Evolutionary conservation across 441 rosid genomes (phyloP).

Genomic region (Sinapis alba): DNA sequence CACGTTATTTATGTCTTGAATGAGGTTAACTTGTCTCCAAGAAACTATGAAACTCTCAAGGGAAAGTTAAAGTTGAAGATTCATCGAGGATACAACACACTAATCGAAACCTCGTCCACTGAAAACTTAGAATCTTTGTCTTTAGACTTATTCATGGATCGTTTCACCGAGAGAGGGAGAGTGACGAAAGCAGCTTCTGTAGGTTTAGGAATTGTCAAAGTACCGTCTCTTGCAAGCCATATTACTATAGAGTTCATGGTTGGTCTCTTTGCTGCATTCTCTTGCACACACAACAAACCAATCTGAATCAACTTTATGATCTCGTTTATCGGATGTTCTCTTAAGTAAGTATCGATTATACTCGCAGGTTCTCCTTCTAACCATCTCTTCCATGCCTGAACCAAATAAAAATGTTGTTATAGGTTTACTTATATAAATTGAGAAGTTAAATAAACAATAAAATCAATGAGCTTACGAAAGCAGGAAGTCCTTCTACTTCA

Average conservation of each 20-base stretch:
- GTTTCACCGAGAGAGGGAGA: slow-evolving; percentile 8
- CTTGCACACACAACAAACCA: slow-evolving; percentile 44
- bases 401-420: neutral
- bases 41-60: neutral
- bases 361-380: slow-evolving; percentile 12
- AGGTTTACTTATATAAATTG: neutral
- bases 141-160: neutral
- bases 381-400: slow-evolving; percentile 38
- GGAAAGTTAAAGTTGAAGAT: neutral
- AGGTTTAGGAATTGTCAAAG: slow-evolving; percentile 20
- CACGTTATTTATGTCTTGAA: neutral
- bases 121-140: slow-evolving; percentile 11
- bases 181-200: slow-evolving; percentile 35
- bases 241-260: slow-evolving; percentile 34
- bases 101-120: slow-evolving; percentile 24
- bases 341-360: slow-evolving; percentile 38
- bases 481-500: slow-evolving; percentile 34
- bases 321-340: slow-evolving; percentile 31
- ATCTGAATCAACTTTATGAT: slow-evolving; percentile 44
- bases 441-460: neutral
- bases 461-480: slow-evolving; percentile 21
- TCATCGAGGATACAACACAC: slow-evolving; percentile 29
- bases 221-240: slow-evolving; percentile 37
- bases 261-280: slow-evolving; percentile 34
- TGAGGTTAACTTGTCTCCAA: neutral